Evolutionary conservation across 805 yeast species (phyloP), one percentile per base, ranked within the genome.

Genomic region (Candida lessepsii): DNA sequence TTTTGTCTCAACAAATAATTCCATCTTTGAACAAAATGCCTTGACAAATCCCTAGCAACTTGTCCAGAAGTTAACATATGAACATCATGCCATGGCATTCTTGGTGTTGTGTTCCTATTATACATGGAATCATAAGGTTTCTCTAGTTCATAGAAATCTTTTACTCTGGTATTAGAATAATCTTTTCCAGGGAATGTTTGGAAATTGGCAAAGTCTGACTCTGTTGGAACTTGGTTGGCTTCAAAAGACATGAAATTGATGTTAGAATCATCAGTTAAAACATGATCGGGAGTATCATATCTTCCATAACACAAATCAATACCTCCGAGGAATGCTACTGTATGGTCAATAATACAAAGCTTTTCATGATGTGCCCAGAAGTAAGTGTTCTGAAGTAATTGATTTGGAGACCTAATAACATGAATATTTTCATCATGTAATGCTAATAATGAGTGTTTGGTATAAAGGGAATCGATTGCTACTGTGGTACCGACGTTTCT

Each of bases 51-150:
- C 44, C 97, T 75, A 0, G 98, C 99, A 3, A 90, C 80, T 54
- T 90, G 95, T 10, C 99, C 99, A 2, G 90, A 78, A 1, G 95
- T 81, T 65, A 89, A 80, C 95, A 90, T 93, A 51, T 93, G 98
- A 27, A 93, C 87, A 72, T 93, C 99, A 61, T 93, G 99, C 99
- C 99, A 93, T 8, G 99, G 99, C 99, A 93, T 93, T 52, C 99
- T 77, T 2, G 99, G 98, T 15, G 78, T 74, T 14, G 60, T 60
- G 11, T 75, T 69, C 45, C 99, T 75, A 60, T 93, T 95, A 56
- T 88, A 88, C 93, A 91, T 84, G 16, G 87, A 86, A 37, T 87
- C 95, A 54, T 82, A 88, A 2, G 99, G 98, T 50, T 81, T 79
- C 47, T 89, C 87, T 42, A 93, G 71, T 3, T 75, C 82, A 54